These are phyloP conservation scores for Parastagonospora avenae DNA, from an alignment of 2,329 filamentous ascomycete species.

Conservation along the genomic window DNA sequence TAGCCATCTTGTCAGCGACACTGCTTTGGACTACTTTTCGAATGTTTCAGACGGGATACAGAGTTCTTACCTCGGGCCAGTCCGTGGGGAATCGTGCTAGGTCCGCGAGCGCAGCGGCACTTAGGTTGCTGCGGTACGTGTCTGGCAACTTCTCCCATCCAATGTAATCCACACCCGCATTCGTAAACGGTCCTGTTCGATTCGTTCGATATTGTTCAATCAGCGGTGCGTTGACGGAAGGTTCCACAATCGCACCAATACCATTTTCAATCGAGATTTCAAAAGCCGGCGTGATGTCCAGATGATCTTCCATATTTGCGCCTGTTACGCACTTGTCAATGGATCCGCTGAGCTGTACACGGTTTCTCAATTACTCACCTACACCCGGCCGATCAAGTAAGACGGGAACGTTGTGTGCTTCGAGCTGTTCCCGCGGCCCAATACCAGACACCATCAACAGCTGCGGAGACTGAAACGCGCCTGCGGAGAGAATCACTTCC, in stretches of 20 bases:
- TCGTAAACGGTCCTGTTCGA: not conserved
- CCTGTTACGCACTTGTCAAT: not conserved
- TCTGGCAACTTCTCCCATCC: not conserved
- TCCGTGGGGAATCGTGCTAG: not conserved
- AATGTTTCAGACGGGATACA: not conserved
- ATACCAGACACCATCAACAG: not conserved
- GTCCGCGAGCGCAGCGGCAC: not conserved
- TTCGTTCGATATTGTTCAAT: not conserved
- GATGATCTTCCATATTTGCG: not conserved
- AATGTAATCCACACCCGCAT: not conserved
- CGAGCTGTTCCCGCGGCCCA: not conserved
- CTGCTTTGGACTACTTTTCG: not conserved
- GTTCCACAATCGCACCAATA: not conserved
- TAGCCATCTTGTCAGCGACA: not conserved
- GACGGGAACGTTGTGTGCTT: not conserved
- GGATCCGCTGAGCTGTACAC: too few relatives aligned
- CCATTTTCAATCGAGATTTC: not conserved
- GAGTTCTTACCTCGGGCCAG: not conserved
- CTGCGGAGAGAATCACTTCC: not conserved
- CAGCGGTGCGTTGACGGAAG: not conserved
- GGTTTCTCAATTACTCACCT: not conserved
- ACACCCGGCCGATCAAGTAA: not conserved
- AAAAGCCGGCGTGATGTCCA: not conserved
- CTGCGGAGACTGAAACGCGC: not conserved
- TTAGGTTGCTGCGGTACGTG: not conserved